Conservation (phyloP, 2,329 filamentous ascomycete genomes). For the Trematosphaeria pertusa region DNA sequence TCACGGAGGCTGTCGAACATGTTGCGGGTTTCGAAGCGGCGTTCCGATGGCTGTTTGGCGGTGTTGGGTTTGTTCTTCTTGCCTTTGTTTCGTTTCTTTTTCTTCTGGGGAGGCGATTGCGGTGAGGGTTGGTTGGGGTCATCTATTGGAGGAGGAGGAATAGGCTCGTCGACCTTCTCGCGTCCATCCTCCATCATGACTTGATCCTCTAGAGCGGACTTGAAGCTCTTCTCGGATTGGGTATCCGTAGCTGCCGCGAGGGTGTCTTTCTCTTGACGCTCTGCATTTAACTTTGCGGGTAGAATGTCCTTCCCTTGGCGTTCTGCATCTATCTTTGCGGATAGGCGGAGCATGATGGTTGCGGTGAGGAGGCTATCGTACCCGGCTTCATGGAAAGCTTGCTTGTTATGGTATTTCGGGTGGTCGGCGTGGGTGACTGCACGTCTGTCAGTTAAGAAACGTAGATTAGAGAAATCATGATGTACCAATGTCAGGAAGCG, state of each 20-base stretch:
- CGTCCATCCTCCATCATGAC: slow-evolving; percentile 22
- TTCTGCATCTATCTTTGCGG: slow-evolving; percentile 57
- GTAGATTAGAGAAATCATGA: not conserved
- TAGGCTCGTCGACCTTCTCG: slow-evolving; percentile 23
- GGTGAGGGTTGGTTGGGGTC: not conserved
- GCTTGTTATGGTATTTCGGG: slow-evolving; percentile 50
- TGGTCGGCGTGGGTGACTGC: slow-evolving; percentile 30
- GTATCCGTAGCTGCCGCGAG: slow-evolving; percentile 23
- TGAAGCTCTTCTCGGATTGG: slow-evolving; percentile 11
- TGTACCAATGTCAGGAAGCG: slow-evolving; percentile 52
- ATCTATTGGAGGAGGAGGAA: slow-evolving; percentile 22
- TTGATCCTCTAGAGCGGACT: slow-evolving; percentile 15
- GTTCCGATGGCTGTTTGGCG: not conserved
- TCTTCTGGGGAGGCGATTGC: slow-evolving; percentile 6
- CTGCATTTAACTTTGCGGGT: slow-evolving; percentile 22
- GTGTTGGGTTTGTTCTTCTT: slow-evolving; percentile 10
- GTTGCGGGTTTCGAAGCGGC: slow-evolving; percentile 34
- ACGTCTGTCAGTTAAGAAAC: not conserved
- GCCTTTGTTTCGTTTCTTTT: slow-evolving; percentile 17
- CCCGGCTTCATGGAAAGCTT: slow-evolving; percentile 65
- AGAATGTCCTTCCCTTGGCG: slow-evolving; percentile 5
- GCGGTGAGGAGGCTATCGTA: slow-evolving; percentile 69
- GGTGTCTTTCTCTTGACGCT: slow-evolving; percentile 32
- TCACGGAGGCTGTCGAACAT: slow-evolving; percentile 32
- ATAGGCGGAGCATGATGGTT: slow-evolving; percentile 63